Base-by-base conservation (phyloP, 108 stramenopile species). In the Skeletonema grethae region DNA sequence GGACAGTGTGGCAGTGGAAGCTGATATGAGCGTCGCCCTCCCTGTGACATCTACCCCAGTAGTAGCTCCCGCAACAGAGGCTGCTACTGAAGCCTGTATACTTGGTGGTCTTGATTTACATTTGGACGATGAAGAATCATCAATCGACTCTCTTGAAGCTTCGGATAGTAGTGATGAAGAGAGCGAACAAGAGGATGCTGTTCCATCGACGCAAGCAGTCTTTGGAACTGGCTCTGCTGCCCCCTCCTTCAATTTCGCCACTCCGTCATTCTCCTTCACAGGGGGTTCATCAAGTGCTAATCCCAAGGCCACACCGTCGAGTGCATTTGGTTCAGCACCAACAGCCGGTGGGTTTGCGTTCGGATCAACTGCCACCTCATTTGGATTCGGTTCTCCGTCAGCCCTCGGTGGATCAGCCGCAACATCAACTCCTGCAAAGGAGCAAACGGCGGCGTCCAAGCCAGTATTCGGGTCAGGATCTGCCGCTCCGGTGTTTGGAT, bases 401-500 rank as follows among this genome's bases (percentile, higher is more conserved):
- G 45, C 62, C 5, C 34, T 32, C 12, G 46, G 28, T 24, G 45
- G 18, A 43, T 29, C 65, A 7, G 60, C 60, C 22, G 10, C 38
- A 48, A 11, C 15, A 25, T 46, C 45, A 7, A 63, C 30, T 15
- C 24, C 39, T 15, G n/a, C 34, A 0, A 45, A 30, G 11, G 12
- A 38, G 8, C 32, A 45, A 32, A 3, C 32, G 30, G 16, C 63
- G 25, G 1, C 25, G 25, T 35, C 24, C 9, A 41, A 65, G 31
- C 18, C 53, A 12, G 74, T 70, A 25, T 75, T 80, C 69, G 70
- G 66, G 34, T 80, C 82, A 30, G 80, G 74, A 25, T 28, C 55
- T 32, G 28, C 79, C 6, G 75, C 79, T 16, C 75, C 78, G 46
- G 70, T 68, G 22, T 68, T 74, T 75, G 77, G 67, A 38, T 69